phyloP scores from a whole-genome alignment of 768 basidiomycete species.

The Agaricus sinodeliciosus region DNA sequence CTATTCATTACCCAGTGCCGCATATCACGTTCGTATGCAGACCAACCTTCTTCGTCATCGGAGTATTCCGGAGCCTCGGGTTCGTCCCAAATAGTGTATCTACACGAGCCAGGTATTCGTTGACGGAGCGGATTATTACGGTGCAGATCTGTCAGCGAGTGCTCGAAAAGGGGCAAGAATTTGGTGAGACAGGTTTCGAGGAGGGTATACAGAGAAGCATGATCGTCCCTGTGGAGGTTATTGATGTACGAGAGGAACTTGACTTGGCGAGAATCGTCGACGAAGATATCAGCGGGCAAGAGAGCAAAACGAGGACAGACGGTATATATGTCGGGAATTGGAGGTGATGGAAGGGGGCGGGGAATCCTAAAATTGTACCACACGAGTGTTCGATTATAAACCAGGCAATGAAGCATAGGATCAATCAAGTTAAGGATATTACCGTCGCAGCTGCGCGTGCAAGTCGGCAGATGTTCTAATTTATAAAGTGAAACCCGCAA shows the following conservation, averaged over 20 bases:
- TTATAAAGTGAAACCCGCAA: neutral
- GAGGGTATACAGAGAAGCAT: slow-evolving; percentile 22
- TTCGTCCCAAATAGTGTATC: slow-evolving; percentile 40
- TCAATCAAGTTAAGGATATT: slow-evolving; percentile 29
- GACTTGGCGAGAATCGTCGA: slow-evolving; percentile 24
- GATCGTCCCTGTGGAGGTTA: slow-evolving; percentile 33
- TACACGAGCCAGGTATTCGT: slow-evolving; percentile 35
- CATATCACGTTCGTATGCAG: slow-evolving; percentile 33
- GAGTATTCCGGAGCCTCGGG: slow-evolving; percentile 42
- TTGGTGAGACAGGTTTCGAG: slow-evolving; percentile 26
- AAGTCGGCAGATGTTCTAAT: neutral
- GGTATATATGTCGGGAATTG: slow-evolving; percentile 28
- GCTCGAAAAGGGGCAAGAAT: slow-evolving; percentile 45
- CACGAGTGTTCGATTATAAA: slow-evolving; percentile 34
- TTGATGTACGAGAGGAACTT: slow-evolving; percentile 47
- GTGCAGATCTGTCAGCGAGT: slow-evolving; percentile 45
- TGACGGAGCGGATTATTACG: slow-evolving; percentile 37
- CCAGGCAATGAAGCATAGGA: slow-evolving; percentile 30
- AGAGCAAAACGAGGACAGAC: slow-evolving; percentile 32
- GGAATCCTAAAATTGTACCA: slow-evolving; percentile 16
- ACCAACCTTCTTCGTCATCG: slow-evolving; percentile 44
- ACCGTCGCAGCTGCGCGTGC: slow-evolving; percentile 14
- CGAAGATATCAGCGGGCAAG: slow-evolving; percentile 37
- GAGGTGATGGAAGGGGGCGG: slow-evolving; percentile 23
- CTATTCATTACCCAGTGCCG: slow-evolving; percentile 35